Evolutionary conservation across 23 red algal species (phyloP).

Genomic region (Cyanidiococcus yangmingshanensis): DNA sequence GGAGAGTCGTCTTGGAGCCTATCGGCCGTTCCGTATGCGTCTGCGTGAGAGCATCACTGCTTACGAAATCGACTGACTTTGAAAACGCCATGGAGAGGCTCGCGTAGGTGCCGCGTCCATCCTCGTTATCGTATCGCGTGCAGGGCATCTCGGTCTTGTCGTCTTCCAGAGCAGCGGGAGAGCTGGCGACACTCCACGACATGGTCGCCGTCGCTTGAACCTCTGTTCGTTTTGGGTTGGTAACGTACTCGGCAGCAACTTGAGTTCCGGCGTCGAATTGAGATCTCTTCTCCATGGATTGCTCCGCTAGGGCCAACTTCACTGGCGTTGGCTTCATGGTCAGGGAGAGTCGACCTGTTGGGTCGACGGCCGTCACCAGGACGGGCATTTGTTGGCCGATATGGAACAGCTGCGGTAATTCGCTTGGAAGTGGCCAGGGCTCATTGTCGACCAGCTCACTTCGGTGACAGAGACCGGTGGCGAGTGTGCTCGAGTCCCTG

Average conservation of each 20-base stretch:
- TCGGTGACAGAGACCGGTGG: neutral
- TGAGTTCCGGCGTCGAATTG: too few species aligned
- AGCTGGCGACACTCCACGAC: neutral
- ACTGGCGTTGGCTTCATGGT: neutral
- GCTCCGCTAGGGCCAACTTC: neutral
- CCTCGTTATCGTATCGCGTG: neutral
- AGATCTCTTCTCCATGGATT: neutral
- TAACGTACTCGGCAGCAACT: neutral
- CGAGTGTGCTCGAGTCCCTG: neutral
- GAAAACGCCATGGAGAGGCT: neutral
- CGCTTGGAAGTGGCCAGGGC: neutral
- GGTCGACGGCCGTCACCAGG: neutral
- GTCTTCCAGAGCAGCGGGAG: too few species aligned
- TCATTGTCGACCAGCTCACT: neutral
- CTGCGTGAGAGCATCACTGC: neutral
- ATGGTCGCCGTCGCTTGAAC: neutral
- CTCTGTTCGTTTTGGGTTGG: neutral
- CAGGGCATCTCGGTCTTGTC: too few species aligned
- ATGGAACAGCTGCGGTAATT: neutral
- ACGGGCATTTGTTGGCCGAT: constrained; percentile 2
- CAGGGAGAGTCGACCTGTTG: neutral
- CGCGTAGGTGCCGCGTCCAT: neutral
- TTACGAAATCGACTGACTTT: neutral
- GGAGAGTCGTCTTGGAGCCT: neutral
- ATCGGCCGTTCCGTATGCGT: neutral